A percentile compares a stretch with the other conserved stretches of the same genome.
These are phyloP conservation scores for Murraya paniculata DNA, from an alignment of 345 rosid species.

Conservation along the genomic window DNA sequence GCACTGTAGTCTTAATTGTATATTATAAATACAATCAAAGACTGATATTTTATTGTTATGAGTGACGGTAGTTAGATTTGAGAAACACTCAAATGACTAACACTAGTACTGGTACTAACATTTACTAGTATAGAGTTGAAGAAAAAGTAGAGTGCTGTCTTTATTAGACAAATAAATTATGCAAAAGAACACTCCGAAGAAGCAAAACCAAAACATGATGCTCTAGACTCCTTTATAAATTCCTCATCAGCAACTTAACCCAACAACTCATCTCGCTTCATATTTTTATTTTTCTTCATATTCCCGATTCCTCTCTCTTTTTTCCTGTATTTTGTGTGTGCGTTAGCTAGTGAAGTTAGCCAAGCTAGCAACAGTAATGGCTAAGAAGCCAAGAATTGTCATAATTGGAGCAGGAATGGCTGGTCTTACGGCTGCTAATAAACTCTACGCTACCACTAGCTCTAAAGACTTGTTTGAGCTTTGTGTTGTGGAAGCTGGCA, in stretches of 20 bases:
- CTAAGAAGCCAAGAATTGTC: slow-evolving; percentile 84
- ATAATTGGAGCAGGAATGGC: slow-evolving; percentile 99
- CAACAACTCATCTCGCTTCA: slow-evolving; percentile 22
- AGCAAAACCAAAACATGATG: slow-evolving; percentile 4
- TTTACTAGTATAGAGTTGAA: slow-evolving; percentile 22
- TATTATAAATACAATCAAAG: too few species aligned
- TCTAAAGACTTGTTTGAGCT: slow-evolving; percentile 63
- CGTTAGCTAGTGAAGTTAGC: slow-evolving; percentile 4
- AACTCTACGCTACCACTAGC: slow-evolving; percentile 50
- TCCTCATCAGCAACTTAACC: slow-evolving; percentile 19
- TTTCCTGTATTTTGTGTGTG: background rate
- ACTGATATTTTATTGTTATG: too few species aligned
- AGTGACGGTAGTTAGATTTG: too few species aligned
- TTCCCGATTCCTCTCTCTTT: background rate
- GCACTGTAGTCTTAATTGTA: too few species aligned
- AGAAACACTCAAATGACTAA: background rate
- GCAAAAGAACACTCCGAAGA: slow-evolving; percentile 4
- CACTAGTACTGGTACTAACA: background rate
- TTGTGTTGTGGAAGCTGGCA: slow-evolving; percentile 80
- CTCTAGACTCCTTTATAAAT: slow-evolving; percentile 33
- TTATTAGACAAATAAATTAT: slow-evolving; percentile 30
- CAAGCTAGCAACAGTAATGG: slow-evolving; percentile 42
- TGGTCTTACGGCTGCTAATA: slow-evolving; percentile 92
- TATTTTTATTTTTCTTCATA: slow-evolving; percentile 14
- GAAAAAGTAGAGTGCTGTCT: slow-evolving; percentile 59